phyloP scores from a whole-genome alignment of 345 rosid species.

The Pelargonium nanum region DNA sequence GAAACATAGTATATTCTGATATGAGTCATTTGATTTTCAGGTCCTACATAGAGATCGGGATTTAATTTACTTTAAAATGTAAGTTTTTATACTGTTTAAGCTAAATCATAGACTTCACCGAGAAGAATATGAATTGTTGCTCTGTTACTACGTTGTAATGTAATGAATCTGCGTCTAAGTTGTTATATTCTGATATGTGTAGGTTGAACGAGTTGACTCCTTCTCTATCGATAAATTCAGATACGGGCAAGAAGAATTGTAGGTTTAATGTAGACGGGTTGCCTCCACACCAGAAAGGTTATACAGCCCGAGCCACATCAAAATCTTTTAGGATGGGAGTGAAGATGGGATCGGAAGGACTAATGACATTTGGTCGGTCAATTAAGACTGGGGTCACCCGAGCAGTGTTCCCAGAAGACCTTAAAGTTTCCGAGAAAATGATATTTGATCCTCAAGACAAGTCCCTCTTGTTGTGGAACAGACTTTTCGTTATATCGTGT shows the following conservation, averaged over 20 bases:
- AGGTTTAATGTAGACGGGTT: background rate
- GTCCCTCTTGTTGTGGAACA: conserved; percentile 67
- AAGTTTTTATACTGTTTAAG: no score
- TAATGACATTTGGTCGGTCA: conserved; percentile 43
- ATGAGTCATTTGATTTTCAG: no score
- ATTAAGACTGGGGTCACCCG: conserved; percentile 41
- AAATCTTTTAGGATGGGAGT: conserved; percentile 47
- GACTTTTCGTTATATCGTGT: conserved; percentile 64
- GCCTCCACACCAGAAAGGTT: no score
- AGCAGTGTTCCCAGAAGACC: conserved; percentile 70
- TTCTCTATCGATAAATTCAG: background rate
- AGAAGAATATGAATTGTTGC: no score
- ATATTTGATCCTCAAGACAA: conserved; percentile 78
- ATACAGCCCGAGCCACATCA: conserved; percentile 22
- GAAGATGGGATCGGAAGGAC: conserved; percentile 50
- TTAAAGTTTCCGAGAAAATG: conserved; percentile 53
- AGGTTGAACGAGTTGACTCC: background rate
- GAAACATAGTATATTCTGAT: no score
- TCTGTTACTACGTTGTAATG: no score
- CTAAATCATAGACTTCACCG: no score
- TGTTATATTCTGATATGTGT: background rate
- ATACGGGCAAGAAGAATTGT: background rate
- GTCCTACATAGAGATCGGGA: no score
- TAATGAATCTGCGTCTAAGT: no score
- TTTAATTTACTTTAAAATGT: no score